Evolutionary conservation across 768 basidiomycete genomes (phyloP), one percentile per base, ranked within the genome.

Genomic region (Kwoniella sp.): DNA sequence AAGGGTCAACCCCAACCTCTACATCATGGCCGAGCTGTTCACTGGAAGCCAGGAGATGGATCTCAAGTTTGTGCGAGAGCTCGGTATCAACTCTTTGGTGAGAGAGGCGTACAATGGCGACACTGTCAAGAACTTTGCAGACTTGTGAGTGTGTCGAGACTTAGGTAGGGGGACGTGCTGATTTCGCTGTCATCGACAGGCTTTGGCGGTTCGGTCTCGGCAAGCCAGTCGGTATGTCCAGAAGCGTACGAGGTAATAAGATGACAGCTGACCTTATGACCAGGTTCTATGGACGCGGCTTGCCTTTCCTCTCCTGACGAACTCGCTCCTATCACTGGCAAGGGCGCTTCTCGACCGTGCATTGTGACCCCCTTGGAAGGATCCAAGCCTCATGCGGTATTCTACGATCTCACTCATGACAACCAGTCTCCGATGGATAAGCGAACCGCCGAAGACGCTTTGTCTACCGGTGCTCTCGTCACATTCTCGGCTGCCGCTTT

Each of bases 381-480:
- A 5, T 89, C 88, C 0, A 74, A 79, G 31, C 95, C 95, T 0
- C 95, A 99, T 69, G 89, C 95, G 0, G 80, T 98, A 28, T 79
- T 96, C 67, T 98, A 89, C 75, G 95, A 99, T 73, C 79, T 89
- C 51, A 98, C 95, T 1, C 95, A 99, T 75, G 95, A 99, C 76
- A 99, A 99, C 69, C 90, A 98, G 73, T 86, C 91, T 1, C 87
- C 86, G 1, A 74, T 85, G 12, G 82, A 89, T 76, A 98, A 93
- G 74, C 84, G 90, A 31, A 86, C 87, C 1, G 89, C 92, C 6
- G 90, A 98, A 73, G 91, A 98, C 73, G 87, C 90, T 0, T 81
- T 99, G n/a, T 85, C 89, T 7, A 90, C 89, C 0, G 95, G 88
- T 2, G 89, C 89, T 19, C 78, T 98, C n/a, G 86, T 87, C 15